Conservation (phyloP, 2,329 filamentous ascomycete genomes). For the Periconia sp. region DNA sequence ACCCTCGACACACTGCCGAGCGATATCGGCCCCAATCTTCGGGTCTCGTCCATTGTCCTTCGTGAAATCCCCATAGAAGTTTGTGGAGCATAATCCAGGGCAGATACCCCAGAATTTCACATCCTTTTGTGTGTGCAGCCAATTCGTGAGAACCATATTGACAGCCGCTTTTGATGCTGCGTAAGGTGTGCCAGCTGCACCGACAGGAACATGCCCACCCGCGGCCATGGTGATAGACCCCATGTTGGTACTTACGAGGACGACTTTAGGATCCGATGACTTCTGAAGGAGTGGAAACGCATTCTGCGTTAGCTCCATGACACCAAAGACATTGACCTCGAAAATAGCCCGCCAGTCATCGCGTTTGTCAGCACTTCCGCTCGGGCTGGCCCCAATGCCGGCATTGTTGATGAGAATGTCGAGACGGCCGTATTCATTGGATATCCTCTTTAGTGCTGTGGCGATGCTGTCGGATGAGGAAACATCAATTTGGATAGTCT, state of each 20-base stretch:
- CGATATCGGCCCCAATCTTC: slow-evolving; percentile 14
- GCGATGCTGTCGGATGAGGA: slow-evolving; percentile 22
- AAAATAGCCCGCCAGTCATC: slow-evolving; percentile 17
- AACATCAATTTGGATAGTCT: slow-evolving; percentile 31
- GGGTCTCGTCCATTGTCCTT: slow-evolving; percentile 15
- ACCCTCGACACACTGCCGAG: slow-evolving; percentile 17
- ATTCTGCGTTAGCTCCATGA: slow-evolving; percentile 30
- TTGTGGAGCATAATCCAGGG: slow-evolving; percentile 17
- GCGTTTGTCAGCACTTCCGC: slow-evolving; percentile 5
- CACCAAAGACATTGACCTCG: slow-evolving; percentile 37
- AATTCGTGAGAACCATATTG: slow-evolving; percentile 37
- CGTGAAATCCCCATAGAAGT: slow-evolving; percentile 17
- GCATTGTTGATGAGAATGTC: slow-evolving; percentile 87
- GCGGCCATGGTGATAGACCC: slow-evolving; percentile 27
- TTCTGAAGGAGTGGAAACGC: slow-evolving; percentile 38
- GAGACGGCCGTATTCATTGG: slow-evolving; percentile 47
- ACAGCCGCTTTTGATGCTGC: slow-evolving; percentile 27
- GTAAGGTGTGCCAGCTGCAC: slow-evolving; percentile 11
- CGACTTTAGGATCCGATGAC: slow-evolving; percentile 26
- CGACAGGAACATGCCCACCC: slow-evolving; percentile 4
- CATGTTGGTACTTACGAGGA: slow-evolving; percentile 33
- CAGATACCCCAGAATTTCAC: slow-evolving; percentile 19
- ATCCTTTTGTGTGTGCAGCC: slow-evolving; percentile 7
- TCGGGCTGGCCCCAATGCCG: slow-evolving; percentile 52
- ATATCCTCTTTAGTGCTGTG: slow-evolving; percentile 27